A percentile compares a stretch with the other conserved stretches of the same genome.
phyloP scores from a whole-genome alignment of 139 green algal genomes.

The Mychonastes homosphaera region DNA sequence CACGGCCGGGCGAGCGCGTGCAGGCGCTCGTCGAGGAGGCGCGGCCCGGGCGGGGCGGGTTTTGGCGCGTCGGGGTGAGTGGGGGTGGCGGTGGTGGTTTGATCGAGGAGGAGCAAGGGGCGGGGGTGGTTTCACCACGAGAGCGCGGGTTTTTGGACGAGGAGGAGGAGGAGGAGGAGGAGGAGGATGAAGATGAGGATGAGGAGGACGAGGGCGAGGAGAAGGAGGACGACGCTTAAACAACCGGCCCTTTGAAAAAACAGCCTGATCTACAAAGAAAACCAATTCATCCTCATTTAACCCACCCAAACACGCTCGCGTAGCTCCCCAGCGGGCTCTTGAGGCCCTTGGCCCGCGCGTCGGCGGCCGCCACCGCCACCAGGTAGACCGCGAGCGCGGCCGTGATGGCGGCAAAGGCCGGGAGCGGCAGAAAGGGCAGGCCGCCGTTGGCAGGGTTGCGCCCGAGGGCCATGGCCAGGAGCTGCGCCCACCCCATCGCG shows the following conservation, averaged over 20 bases:
- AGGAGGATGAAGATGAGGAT: not conserved
- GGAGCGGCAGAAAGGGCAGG: constrained; percentile 20
- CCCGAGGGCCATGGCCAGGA: constrained; percentile 52
- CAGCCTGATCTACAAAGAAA: not conserved
- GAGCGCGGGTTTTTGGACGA: not conserved
- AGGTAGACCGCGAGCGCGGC: constrained; percentile 19
- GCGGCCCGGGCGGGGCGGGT: too few species aligned
- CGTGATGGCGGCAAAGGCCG: constrained; percentile 25
- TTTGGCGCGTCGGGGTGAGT: too few species aligned
- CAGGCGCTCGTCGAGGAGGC: too few species aligned
- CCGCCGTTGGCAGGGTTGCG: constrained; percentile 22
- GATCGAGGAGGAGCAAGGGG: too few species aligned
- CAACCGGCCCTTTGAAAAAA: not conserved
- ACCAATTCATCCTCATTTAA: not conserved
- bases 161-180: not conserved
- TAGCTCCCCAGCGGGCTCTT: not conserved
- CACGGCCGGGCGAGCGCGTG: too few species aligned
- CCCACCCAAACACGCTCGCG: constrained; percentile 6
- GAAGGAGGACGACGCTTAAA: not conserved
- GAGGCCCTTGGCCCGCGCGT: constrained; percentile 14
- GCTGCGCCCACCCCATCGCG: constrained; percentile 57
- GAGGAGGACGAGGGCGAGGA: not conserved
- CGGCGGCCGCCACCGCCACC: constrained; percentile 2
- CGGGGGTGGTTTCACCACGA: not conserved
- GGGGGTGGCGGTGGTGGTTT: too few species aligned